These are phyloP conservation scores for Trametes sanguinea DNA, from an alignment of 768 basidiomycete genomes.

Conservation along the genomic window DNA sequence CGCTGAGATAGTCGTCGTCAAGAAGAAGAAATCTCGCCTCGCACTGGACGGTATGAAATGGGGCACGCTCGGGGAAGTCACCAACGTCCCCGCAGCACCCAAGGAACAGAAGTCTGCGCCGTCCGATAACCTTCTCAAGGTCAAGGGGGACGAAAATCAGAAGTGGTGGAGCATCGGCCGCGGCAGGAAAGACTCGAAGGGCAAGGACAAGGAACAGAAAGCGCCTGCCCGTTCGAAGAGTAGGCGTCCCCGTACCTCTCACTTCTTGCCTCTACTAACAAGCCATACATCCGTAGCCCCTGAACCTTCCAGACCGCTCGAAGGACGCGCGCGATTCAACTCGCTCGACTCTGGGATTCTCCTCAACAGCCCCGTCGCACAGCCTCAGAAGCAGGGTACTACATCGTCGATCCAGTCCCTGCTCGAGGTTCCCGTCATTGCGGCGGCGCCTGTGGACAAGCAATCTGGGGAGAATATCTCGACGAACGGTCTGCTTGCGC, in stretches of 20 bases:
- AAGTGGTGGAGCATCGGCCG: constrained; percentile 86
- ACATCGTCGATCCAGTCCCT: constrained; percentile 22
- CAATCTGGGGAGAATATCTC: constrained; percentile 2
- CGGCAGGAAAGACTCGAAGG: constrained; percentile 73
- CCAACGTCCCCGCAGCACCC: constrained; percentile 47
- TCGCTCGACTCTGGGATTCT: constrained; percentile 54
- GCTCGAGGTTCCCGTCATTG: constrained; percentile 18
- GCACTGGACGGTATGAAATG: constrained; percentile 58
- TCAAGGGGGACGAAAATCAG: constrained; percentile 50
- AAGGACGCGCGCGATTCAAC: constrained; percentile 56
- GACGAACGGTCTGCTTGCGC: constrained; percentile 23
- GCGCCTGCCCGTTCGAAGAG: constrained; percentile 43
- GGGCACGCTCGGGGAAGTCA: constrained; percentile 59
- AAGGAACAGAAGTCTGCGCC: constrained; percentile 35
- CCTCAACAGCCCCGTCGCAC: constrained; percentile 34
- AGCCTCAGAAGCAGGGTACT: constrained; percentile 15
- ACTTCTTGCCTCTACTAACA: background rate
- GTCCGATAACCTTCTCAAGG: constrained; percentile 34
- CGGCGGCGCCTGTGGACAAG: background rate
- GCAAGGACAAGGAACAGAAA: constrained; percentile 49
- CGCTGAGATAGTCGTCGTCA: constrained; percentile 70
- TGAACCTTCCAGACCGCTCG: constrained; percentile 41
- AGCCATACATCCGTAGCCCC: constrained; percentile 41
- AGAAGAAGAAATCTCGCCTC: constrained; percentile 71
- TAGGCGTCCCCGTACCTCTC: constrained; percentile 28